Evolutionary conservation across 257 asterid species (phyloP).

Genomic region (Ilex asprella): DNA sequence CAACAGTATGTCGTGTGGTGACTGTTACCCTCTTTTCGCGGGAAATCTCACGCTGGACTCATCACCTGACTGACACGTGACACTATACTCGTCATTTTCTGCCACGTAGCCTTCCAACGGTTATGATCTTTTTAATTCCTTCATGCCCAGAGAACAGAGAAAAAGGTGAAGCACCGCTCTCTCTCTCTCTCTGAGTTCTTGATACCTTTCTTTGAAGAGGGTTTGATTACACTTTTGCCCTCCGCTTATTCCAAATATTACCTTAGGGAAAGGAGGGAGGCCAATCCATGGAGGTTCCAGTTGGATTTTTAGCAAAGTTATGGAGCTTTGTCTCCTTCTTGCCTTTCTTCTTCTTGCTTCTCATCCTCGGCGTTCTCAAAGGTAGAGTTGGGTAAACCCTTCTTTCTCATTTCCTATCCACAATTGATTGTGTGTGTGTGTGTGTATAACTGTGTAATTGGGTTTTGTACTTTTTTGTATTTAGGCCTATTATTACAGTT

Average conservation of each 20-base stretch:
- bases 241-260: neutral
- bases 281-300: slow-evolving; percentile 60
- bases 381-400: slow-evolving; percentile 22
- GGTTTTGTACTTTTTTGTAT: too few species aligned
- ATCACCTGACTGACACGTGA: slow-evolving; percentile 12
- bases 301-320: slow-evolving; percentile 54
- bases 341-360: slow-evolving; percentile 75
- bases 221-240: neutral
- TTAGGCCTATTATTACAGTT: too few species aligned
- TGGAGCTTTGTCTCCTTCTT: slow-evolving; percentile 78
- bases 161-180: neutral
- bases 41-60: neutral
- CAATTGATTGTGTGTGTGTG: neutral
- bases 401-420: neutral
- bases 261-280: neutral
- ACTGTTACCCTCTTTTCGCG: slow-evolving; percentile 7
- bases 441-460: too few species aligned
- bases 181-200: neutral
- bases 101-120: slow-evolving; percentile 9
- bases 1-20: too few species aligned
- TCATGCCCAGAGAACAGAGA: neutral
- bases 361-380: slow-evolving; percentile 64
- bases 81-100: neutral
- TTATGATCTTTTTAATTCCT: neutral
- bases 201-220: neutral